Conservation (phyloP, 2,329 filamentous ascomycete species). For the Ophiostoma ips region DNA sequence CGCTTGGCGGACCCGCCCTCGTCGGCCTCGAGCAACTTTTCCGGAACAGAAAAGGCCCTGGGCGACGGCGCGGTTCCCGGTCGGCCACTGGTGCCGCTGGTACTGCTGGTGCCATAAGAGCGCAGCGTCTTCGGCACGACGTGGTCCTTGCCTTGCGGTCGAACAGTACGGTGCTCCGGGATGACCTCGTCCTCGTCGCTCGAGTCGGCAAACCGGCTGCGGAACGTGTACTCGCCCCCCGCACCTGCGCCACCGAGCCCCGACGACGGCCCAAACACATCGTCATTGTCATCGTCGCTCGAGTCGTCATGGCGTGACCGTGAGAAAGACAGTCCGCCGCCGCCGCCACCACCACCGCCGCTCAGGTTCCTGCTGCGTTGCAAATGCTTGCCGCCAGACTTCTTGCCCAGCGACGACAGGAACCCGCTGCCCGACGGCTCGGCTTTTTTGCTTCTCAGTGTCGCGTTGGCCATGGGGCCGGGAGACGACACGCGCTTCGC, state of each 20-base stretch:
- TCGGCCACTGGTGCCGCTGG: background rate
- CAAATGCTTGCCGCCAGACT: slow-evolving; percentile 21
- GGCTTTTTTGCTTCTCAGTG: background rate
- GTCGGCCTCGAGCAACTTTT: background rate
- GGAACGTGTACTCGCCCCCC: slow-evolving; percentile 21
- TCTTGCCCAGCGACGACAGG: slow-evolving; percentile 30
- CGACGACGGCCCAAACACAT: slow-evolving; percentile 6
- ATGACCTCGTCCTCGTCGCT: slow-evolving; percentile 44
- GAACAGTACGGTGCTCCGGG: slow-evolving; percentile 15
- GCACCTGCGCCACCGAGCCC: background rate
- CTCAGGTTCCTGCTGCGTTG: slow-evolving; percentile 18
- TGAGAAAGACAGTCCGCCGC: slow-evolving; percentile 19
- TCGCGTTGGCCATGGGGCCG: slow-evolving; percentile 1
- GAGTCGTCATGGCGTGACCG: slow-evolving; percentile 41
- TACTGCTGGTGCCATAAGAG: slow-evolving; percentile 12
- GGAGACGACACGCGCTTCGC: slow-evolving; percentile 13
- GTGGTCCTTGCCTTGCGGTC: slow-evolving; percentile 40
- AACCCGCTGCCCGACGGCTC: slow-evolving; percentile 19
- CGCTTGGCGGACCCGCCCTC: background rate
- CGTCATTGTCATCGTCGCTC: slow-evolving; percentile 31
- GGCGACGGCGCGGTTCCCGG: background rate
- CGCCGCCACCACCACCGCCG: slow-evolving; percentile 16
- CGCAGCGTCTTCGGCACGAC: slow-evolving; percentile 24
- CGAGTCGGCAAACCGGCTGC: slow-evolving; percentile 46
- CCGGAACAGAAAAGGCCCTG: background rate